Evolutionary conservation across 352 stramenopile genomes (phyloP).

Genomic region (Pythium oligandrum): DNA sequence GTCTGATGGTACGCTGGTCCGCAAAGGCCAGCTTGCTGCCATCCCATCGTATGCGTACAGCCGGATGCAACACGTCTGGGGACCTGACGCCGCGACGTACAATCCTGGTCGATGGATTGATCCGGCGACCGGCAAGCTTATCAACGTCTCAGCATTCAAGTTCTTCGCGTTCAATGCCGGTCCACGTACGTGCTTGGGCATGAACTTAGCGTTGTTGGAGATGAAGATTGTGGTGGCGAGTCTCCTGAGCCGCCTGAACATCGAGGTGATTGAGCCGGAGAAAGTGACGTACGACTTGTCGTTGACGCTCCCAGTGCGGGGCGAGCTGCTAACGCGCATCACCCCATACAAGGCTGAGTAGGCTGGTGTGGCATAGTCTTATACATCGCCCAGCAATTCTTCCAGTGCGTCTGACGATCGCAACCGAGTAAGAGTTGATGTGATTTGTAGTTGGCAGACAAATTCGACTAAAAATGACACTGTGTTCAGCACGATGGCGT

Average conservation of each 20-base stretch:
- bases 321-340: too few species aligned
- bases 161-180: constrained; percentile 74
- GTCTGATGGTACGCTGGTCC: constrained; percentile 60
- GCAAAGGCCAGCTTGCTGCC: constrained; percentile 20
- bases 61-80: constrained; percentile 58
- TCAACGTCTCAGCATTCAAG: constrained; percentile 43
- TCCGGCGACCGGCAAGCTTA: constrained; percentile 20
- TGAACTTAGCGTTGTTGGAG: constrained; percentile 73
- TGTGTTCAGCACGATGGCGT: too few species aligned
- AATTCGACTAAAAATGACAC: too few species aligned
- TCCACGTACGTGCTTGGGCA: constrained; percentile 62
- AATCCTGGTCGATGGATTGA: constrained; percentile 71
- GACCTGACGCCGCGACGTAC: constrained; percentile 46
- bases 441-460: too few species aligned
- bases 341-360: too few species aligned
- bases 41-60: constrained; percentile 52
- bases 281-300: constrained; percentile 43
- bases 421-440: constrained; percentile 29
- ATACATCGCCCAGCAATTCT: too few species aligned
- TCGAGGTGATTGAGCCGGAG: constrained; percentile 31
- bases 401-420: too few species aligned
- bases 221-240: constrained; percentile 69
- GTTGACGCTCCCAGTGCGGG: constrained; percentile 41
- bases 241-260: constrained; percentile 54
- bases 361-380: too few species aligned